phyloP scores from a whole-genome alignment of 2,329 filamentous ascomycete genomes.

The Myriosclerotinia duriaeana region DNA sequence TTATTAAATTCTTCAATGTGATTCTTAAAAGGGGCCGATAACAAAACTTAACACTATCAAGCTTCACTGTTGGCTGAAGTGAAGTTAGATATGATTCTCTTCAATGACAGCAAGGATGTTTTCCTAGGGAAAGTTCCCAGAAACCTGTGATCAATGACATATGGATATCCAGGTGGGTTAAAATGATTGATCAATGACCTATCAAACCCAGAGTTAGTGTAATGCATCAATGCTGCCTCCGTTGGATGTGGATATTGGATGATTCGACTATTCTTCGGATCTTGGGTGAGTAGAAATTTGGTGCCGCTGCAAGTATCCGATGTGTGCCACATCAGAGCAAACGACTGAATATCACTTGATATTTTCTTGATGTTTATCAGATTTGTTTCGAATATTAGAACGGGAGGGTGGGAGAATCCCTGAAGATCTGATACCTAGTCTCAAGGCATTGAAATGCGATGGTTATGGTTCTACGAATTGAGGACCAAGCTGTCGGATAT shows the following conservation, averaged over 20 bases:
- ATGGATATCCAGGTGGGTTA: neutral
- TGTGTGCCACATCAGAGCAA: neutral
- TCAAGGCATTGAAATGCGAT: neutral
- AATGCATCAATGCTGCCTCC: neutral
- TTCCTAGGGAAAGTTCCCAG: neutral
- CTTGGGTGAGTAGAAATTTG: neutral
- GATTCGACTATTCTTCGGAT: neutral
- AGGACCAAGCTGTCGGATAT: neutral
- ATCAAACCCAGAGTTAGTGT: neutral
- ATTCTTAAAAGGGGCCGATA: slow-evolving; percentile 11
- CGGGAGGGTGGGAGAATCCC: neutral
- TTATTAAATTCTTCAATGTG: slow-evolving; percentile 6
- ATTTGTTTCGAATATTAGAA: neutral
- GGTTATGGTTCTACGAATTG: neutral
- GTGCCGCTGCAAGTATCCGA: neutral
- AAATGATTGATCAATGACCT: neutral
- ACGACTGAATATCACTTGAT: neutral
- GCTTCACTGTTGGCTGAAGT: neutral
- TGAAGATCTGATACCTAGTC: neutral
- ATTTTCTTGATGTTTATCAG: neutral
- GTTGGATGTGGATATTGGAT: neutral
- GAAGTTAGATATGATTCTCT: neutral
- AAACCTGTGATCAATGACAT: neutral
- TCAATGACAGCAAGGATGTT: neutral
- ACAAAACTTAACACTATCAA: neutral